Evolutionary conservation across 257 asterid genomes (phyloP).

Genomic region (Nicotiana undulata): DNA sequence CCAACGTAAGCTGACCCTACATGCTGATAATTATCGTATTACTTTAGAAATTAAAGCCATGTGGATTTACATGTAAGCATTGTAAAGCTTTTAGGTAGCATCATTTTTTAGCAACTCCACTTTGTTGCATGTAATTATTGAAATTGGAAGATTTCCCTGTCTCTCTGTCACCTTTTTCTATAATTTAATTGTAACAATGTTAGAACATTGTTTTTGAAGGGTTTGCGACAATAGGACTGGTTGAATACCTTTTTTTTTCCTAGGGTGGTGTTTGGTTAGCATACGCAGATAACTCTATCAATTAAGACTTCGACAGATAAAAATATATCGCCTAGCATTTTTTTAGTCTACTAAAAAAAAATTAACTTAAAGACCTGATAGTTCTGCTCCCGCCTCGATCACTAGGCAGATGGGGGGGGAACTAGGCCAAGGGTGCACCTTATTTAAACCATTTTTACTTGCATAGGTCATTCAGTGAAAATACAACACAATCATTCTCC

Average conservation of each 20-base stretch:
- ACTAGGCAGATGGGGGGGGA: no score
- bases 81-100: neutral
- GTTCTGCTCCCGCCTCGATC: no score
- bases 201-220: neutral
- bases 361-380: no score
- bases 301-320: no score
- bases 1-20: neutral
- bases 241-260: no score
- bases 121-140: neutral
- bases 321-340: no score
- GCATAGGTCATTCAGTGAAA: neutral
- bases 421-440: no score
- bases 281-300: no score
- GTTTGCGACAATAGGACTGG: neutral
- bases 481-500: neutral
- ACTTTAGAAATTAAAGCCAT: neutral
- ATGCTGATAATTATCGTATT: neutral
- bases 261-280: no score
- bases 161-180: neutral
- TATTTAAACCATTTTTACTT: neutral
- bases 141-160: neutral
- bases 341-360: no score
- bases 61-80: slow-evolving; percentile 1
- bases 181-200: neutral
- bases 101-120: neutral